phyloP scores from a whole-genome alignment of 2,329 filamentous ascomycete species.

The Corinectria fuckeliana region DNA sequence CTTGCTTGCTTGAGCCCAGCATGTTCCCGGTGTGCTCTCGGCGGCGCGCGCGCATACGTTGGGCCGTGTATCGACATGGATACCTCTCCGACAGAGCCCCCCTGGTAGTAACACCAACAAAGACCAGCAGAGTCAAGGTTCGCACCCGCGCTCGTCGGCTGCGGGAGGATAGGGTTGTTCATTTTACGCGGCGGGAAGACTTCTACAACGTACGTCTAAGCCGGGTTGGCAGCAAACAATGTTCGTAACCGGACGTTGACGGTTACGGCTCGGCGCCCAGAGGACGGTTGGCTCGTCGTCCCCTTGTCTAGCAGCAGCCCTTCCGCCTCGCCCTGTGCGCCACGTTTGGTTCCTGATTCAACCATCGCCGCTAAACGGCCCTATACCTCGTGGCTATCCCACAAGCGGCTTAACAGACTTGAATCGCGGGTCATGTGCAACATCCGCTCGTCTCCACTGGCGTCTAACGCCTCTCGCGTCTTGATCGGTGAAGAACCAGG shows the following conservation, averaged over 20 bases:
- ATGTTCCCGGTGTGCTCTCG: constrained; percentile 27
- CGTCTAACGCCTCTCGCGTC: constrained; percentile 40
- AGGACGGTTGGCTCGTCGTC: background rate
- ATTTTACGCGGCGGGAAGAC: constrained; percentile 5
- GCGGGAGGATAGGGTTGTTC: constrained; percentile 4
- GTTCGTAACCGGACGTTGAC: background rate
- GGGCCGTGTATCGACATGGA: constrained; percentile 28
- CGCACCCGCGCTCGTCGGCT: constrained; percentile 23
- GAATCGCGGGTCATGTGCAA: constrained; percentile 41
- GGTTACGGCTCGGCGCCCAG: background rate
- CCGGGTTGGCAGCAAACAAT: background rate
- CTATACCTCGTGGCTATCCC: constrained; percentile 33
- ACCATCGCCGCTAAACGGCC: constrained; percentile 19
- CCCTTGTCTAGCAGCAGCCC: background rate
- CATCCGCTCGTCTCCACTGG: constrained; percentile 41
- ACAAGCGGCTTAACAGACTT: constrained; percentile 35
- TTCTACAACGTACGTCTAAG: background rate
- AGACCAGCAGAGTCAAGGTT: constrained; percentile 7
- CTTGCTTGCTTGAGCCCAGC: constrained; percentile 12
- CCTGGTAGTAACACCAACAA: constrained; percentile 13
- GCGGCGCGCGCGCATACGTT: constrained; percentile 32
- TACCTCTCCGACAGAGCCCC: constrained; percentile 14
- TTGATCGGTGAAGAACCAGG: constrained; percentile 30
- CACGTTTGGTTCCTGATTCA: constrained; percentile 13
- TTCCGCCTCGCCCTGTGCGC: constrained; percentile 3